These are phyloP conservation scores for Mortierella sp. DNA, from an alignment of 371 early-diverging fungal genomes.

Conservation along the genomic window DNA sequence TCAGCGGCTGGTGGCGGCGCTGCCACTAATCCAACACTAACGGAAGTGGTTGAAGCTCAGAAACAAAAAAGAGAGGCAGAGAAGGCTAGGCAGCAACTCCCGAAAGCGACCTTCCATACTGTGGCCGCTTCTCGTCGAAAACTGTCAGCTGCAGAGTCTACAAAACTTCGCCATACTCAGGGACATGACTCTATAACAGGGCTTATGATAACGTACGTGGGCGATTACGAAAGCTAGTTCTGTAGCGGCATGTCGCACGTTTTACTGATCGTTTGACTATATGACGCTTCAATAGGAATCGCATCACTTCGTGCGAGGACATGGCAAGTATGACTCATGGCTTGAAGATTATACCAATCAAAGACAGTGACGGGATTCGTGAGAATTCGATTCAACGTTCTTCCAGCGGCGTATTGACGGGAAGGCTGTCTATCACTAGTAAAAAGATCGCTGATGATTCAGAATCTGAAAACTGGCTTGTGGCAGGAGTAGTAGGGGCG, in stretches of 20 bases:
- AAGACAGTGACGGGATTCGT: constrained; percentile 24
- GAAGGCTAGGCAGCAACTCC: neutral
- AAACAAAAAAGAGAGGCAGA: constrained; percentile 13
- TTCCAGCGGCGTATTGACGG: constrained; percentile 14
- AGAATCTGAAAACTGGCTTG: constrained; percentile 23
- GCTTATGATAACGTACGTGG: constrained; percentile 27
- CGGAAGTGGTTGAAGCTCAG: constrained; percentile 13
- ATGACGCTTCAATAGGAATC: constrained; percentile 16
- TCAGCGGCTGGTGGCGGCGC: neutral
- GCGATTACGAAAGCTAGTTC: neutral
- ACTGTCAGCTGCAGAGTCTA: constrained; percentile 5
- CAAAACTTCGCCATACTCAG: constrained; percentile 9
- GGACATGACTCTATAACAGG: constrained; percentile 25
- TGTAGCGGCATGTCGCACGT: too few relatives aligned
- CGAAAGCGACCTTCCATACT: constrained; percentile 18
- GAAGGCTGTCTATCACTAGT: neutral
- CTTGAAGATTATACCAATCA: constrained; percentile 27
- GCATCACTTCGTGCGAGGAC: constrained; percentile 15
- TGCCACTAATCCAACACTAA: neutral
- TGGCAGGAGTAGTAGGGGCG: constrained; percentile 47
- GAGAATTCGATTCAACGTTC: constrained; percentile 15
- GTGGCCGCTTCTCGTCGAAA: neutral
- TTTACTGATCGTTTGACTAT: neutral
- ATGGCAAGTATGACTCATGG: constrained; percentile 27
- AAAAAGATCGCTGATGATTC: neutral